Percentiles rank a stretch among this genome's conserved stretches.
Evolutionary conservation across 2,329 filamentous ascomycete species (phyloP).

Genomic region (Curvularia sp.): DNA sequence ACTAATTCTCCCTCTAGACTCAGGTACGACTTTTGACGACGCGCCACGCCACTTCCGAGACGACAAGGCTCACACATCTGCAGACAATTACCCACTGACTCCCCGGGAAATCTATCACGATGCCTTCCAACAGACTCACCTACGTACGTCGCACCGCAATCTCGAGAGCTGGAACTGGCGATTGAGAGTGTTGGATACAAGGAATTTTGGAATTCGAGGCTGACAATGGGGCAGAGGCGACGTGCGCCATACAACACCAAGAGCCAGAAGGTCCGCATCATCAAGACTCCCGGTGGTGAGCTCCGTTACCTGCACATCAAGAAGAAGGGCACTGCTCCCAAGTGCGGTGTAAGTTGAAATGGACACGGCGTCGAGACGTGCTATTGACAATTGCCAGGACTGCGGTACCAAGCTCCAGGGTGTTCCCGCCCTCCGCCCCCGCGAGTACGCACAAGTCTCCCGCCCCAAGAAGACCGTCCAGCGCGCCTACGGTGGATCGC

Average conservation of each 20-base stretch:
- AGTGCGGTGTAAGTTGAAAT: constrained; percentile 67
- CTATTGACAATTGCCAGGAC: constrained; percentile 68
- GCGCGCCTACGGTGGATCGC: constrained; percentile 94
- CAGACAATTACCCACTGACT: constrained; percentile 45
- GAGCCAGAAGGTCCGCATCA: constrained; percentile 88
- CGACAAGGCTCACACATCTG: constrained; percentile 37
- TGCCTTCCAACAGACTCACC: constrained; percentile 63
- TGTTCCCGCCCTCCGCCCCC: constrained; percentile 96
- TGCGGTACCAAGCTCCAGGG: constrained; percentile 97
- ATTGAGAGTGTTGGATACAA: constrained; percentile 8
- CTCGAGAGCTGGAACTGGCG: constrained; percentile 16
- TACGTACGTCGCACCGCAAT: constrained; percentile 57
- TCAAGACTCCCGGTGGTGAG: constrained; percentile 87
- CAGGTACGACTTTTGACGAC: constrained; percentile 35
- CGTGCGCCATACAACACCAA: constrained; percentile 87
- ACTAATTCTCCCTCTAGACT: constrained; percentile 27
- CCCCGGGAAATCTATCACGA: constrained; percentile 54
- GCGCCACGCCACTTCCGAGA: constrained; percentile 7
- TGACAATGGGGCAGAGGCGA: constrained; percentile 58
- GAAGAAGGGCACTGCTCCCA: constrained; percentile 97
- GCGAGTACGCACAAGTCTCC: constrained; percentile 96
- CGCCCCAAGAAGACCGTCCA: constrained; percentile 99
- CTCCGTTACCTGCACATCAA: constrained; percentile 98
- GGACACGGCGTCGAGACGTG: neutral
- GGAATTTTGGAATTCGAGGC: constrained; percentile 21